A percentile compares a stretch with the other conserved stretches of the same genome.
phyloP scores from a whole-genome alignment of 257 asterid genomes.

The Datura wrightii region DNA sequence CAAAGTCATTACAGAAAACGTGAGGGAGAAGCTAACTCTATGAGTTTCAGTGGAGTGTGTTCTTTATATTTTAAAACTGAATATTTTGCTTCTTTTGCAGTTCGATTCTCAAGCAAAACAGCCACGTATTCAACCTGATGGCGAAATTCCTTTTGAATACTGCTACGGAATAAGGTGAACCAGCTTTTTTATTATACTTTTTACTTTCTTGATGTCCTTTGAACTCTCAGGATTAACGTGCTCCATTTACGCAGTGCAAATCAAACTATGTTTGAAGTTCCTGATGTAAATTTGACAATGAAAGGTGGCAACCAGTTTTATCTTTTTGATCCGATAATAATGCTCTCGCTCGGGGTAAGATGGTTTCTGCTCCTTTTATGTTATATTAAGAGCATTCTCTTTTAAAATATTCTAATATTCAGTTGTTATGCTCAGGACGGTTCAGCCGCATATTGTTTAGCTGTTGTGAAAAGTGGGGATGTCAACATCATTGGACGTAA shows the following conservation, averaged over 20 bases:
- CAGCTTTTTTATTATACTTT: not conserved
- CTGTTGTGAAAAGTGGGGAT: slow-evolving; percentile 74
- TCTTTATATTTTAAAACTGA: not conserved
- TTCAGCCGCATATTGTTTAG: slow-evolving; percentile 71
- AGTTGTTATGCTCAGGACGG: slow-evolving; percentile 48
- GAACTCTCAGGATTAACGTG: slow-evolving; percentile 32
- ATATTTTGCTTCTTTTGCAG: slow-evolving; percentile 50
- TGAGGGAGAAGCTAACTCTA: slow-evolving; percentile 46
- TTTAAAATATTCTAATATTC: slow-evolving; percentile 35
- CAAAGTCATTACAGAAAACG: slow-evolving; percentile 59
- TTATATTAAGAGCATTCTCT: not conserved
- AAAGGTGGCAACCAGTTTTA: slow-evolving; percentile 68
- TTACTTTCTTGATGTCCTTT: slow-evolving; percentile 13
- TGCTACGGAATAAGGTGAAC: slow-evolving; percentile 75
- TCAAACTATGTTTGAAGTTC: slow-evolving; percentile 51
- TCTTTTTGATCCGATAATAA: slow-evolving; percentile 56
- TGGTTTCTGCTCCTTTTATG: slow-evolving; percentile 15
- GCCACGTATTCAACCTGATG: slow-evolving; percentile 57
- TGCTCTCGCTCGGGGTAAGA: slow-evolving; percentile 58
- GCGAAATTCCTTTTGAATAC: slow-evolving; percentile 63
- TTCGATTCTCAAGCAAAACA: slow-evolving; percentile 62
- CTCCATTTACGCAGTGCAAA: slow-evolving; percentile 55
- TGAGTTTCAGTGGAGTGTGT: not conserved
- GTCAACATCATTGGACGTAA: slow-evolving; percentile 95
- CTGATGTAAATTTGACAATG: slow-evolving; percentile 78